phyloP scores from a whole-genome alignment of 257 asterid genomes.

The Coffea canephora region DNA sequence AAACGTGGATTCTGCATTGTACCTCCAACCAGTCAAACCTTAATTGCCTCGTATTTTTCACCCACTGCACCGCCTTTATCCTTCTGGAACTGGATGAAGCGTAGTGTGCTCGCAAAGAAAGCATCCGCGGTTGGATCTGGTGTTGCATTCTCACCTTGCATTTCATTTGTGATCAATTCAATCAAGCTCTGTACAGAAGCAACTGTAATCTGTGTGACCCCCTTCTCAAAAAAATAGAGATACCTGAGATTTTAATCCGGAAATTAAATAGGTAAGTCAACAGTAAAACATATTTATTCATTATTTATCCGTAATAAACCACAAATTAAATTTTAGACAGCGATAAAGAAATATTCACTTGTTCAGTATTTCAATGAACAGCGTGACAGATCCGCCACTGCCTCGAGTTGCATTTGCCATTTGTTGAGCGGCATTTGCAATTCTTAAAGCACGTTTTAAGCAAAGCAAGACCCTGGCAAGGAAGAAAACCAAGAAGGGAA shows the following conservation, averaged over 20 bases:
- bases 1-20: not conserved
- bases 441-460: constrained; percentile 91
- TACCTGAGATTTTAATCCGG: constrained; percentile 47
- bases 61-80: constrained; percentile 96
- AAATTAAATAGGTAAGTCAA: not conserved
- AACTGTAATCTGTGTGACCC: constrained; percentile 67
- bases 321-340: not conserved
- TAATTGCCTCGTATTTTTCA: constrained; percentile 73
- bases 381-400: constrained; percentile 72
- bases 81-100: constrained; percentile 90
- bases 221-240: constrained; percentile 97
- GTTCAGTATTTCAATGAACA: constrained; percentile 90
- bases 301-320: not conserved
- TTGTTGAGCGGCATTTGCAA: constrained; percentile 96
- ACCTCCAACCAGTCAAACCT: constrained; percentile 26
- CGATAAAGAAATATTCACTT: constrained; percentile 42
- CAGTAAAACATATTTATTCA: not conserved
- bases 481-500: constrained; percentile 10
- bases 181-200: constrained; percentile 83
- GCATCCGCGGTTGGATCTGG: constrained; percentile 77
- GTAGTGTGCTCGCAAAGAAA: constrained; percentile 81
- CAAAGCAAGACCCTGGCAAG: constrained; percentile 82
- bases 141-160: constrained; percentile 56
- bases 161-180: constrained; percentile 75
- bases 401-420: constrained; percentile 93